Percentiles rank a stretch among this genome's conserved stretches.
These are phyloP conservation scores for Plasmodium vinckei DNA, from an alignment of 169 alveolate species.

Conservation along the genomic window DNA sequence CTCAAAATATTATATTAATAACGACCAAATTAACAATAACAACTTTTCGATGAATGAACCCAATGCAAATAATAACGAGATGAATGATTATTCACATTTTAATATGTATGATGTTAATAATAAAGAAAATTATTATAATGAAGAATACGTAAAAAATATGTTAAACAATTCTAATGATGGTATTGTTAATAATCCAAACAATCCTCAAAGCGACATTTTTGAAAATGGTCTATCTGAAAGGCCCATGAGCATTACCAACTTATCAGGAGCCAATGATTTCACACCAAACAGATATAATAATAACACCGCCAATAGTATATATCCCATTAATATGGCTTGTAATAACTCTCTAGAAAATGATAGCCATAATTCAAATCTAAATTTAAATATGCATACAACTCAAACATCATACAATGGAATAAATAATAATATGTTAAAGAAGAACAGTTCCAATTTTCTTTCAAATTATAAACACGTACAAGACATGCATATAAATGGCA, in stretches of 20 bases:
- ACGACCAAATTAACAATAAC: constrained; percentile 8
- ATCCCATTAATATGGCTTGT: too few relatives aligned
- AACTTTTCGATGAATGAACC: neutral
- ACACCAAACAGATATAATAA: neutral
- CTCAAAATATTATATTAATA: neutral
- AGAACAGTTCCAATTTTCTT: neutral
- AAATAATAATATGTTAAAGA: constrained; percentile 19
- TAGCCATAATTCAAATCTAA: constrained; percentile 14
- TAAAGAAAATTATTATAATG: constrained; percentile 5
- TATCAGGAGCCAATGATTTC: constrained; percentile 11
- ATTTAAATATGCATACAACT: constrained; percentile 4
- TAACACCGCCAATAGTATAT: neutral
- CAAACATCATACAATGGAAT: neutral
- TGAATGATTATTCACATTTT: neutral
- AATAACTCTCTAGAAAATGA: neutral
- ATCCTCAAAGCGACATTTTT: constrained; percentile 2
- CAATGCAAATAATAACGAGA: neutral
- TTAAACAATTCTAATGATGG: neutral
- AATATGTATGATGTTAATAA: neutral
- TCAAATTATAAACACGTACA: neutral
- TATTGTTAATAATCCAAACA: neutral
- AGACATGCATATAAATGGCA: constrained; percentile 27
- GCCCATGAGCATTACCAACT: constrained; percentile 10
- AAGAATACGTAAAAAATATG: constrained; percentile 5
- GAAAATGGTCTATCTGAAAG: constrained; percentile 11